Evolutionary conservation across 1,139 yeast species (phyloP), one percentile per base, ranked within the genome.

Genomic region (Blastobotrys apis): DNA sequence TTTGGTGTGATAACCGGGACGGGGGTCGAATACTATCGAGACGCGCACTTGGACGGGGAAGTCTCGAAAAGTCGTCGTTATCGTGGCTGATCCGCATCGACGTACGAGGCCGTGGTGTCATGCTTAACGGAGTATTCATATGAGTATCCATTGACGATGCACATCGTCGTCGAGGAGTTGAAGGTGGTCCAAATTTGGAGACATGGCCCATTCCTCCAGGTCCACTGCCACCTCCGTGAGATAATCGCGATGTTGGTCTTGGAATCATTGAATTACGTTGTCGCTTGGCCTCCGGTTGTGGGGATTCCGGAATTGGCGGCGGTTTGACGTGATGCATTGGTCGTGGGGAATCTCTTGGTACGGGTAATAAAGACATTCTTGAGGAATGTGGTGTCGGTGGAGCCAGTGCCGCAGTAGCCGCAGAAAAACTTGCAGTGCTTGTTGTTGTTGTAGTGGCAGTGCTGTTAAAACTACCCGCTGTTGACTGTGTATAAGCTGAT

Each of bases 321-420:
- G 40, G 33, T 21, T 37, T 21, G 9, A 34, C 33, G 26, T 38
- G 46, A 35, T 34, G 33, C 43, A 38, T 38, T 6, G 46, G 46
- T 13, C 46, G 39, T 10, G 42, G 42, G 3, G 45, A 42, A 9
- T 39, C 46, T 5, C 26, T 32, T 4, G 46, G 46, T 5, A 43
- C 43, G 5, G 46, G 46, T 3, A 43, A 29, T 19, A 43, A 16
- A 3, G 37, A 30, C 27, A 43, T n/a, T 15, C 41, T 17, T 22
- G 41, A 6, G 22, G 30, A 30, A 13, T 37, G 19, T 20, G 6
- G 27, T 16, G 6, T 12, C 3, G 13, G 32, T 5, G 32, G n/a
- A 9, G 16, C 32, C n/a, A 12, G 13, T 5, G 6, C n/a, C 16
- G 32, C 6, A 6, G 6, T 13, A 6, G 32, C 32, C 6, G 6